A percentile compares a stretch with the other conserved stretches of the same genome.
Conservation (phyloP, 257 asterid genomes). For the Fraxinus cuspidata region DNA sequence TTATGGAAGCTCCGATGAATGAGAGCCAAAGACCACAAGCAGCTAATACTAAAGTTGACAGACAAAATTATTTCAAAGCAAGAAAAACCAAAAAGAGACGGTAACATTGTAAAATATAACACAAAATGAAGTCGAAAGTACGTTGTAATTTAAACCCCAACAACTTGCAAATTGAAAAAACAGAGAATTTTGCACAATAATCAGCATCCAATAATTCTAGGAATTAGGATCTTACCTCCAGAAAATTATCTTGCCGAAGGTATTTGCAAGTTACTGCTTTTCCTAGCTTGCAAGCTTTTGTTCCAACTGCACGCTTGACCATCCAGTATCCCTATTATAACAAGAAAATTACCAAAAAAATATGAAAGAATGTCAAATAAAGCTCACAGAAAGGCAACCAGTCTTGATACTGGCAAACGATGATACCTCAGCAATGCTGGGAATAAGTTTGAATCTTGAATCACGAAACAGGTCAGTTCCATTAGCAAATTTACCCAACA, state of each 20-base stretch:
- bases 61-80: conserved; percentile 1
- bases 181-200: neutral
- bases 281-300: conserved; percentile 94
- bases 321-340: conserved; percentile 90
- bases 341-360: conserved; percentile 16
- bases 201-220: conserved; percentile 11
- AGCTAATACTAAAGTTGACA: conserved; percentile 5
- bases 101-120: conserved; percentile 7
- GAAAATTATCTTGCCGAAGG: conserved; percentile 91
- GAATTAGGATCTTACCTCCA: conserved; percentile 66
- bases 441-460: conserved; percentile 95
- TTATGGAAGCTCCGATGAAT: neutral
- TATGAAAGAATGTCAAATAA: conserved; percentile 16
- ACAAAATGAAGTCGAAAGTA: neutral
- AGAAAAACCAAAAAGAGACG: conserved; percentile 1
- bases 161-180: conserved; percentile 1
- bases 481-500: conserved; percentile 77
- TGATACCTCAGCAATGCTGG: conserved; percentile 91
- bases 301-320: conserved; percentile 99
- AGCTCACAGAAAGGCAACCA: neutral
- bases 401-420: conserved; percentile 10
- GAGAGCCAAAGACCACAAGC: conserved; percentile 6
- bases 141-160: neutral
- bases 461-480: conserved; percentile 93
- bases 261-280: conserved; percentile 95